These are phyloP conservation scores for Yamadazyma laniorum DNA, from an alignment of 805 yeast genomes.

Conservation along the genomic window DNA sequence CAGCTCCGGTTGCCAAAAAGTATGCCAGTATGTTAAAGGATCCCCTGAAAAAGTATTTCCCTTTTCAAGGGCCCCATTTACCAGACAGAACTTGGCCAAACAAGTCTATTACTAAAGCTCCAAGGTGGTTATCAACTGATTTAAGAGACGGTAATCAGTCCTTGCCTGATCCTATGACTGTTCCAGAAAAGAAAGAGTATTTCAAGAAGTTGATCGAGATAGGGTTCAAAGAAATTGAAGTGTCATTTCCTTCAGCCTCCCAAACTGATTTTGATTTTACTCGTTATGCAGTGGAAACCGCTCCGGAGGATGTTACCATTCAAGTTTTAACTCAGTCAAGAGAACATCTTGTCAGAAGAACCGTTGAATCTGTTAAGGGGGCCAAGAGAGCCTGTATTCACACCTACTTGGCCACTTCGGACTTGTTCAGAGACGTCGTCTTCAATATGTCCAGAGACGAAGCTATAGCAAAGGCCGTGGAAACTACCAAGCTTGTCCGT, in stretches of 20 bases:
- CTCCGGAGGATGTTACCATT: conserved; percentile 71
- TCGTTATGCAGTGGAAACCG: conserved; percentile 72
- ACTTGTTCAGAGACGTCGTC: conserved; percentile 71
- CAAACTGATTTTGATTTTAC: conserved; percentile 83
- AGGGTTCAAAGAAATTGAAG: conserved; percentile 81
- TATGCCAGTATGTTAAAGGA: conserved; percentile 56
- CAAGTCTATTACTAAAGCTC: conserved; percentile 63
- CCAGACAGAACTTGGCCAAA: conserved; percentile 73
- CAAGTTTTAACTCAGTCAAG: conserved; percentile 78
- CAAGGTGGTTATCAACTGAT: conserved; percentile 80
- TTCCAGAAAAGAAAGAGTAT: conserved; percentile 69
- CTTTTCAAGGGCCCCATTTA: conserved; percentile 54
- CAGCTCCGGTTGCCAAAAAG: conserved; percentile 11
- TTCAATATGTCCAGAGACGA: conserved; percentile 70
- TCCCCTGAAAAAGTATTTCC: conserved; percentile 61
- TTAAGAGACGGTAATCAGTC: conserved; percentile 81
- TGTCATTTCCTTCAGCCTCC: conserved; percentile 77
- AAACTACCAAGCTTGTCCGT: conserved; percentile 65
- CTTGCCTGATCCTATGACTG: conserved; percentile 79
- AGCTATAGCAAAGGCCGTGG: conserved; percentile 66
- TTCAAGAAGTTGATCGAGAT: conserved; percentile 69
- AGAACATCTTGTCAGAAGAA: conserved; percentile 69
- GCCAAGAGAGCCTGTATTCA: conserved; percentile 73
- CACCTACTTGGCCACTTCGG: conserved; percentile 74
- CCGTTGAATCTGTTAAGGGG: conserved; percentile 70